These are phyloP conservation scores for Naganishia liquefaciens DNA, from an alignment of 1,284 basidiomycete species.

Conservation along the genomic window DNA sequence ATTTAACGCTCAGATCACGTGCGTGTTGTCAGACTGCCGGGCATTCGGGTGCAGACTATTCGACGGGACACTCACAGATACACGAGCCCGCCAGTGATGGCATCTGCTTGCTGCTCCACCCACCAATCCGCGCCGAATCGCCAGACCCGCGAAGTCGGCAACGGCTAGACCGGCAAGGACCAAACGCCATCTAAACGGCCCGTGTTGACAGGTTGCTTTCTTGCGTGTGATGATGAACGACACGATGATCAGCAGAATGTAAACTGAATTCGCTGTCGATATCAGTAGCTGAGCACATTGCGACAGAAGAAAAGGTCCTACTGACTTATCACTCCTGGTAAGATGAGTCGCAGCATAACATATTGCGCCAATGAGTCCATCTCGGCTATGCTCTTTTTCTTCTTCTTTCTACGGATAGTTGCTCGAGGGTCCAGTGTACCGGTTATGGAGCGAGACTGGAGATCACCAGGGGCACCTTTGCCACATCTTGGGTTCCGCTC, in stretches of 20 bases:
- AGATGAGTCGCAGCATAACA: not conserved
- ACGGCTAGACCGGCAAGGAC: not conserved
- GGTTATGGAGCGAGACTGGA: conserved; percentile 1
- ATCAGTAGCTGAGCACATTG: too few relatives aligned
- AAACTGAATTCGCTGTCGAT: not conserved
- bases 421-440: too few relatives aligned
- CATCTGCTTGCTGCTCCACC: not conserved
- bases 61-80: not conserved
- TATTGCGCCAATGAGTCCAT: not conserved
- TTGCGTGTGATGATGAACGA: not conserved
- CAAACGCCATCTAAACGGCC: not conserved
- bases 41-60: not conserved
- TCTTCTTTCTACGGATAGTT: not conserved
- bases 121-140: conserved; percentile 1
- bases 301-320: not conserved
- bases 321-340: not conserved
- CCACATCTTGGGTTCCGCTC: not conserved
- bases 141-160: not conserved
- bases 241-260: not conserved
- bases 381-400: not conserved
- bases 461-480: not conserved
- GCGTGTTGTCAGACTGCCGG: not conserved
- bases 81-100: not conserved
- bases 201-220: not conserved
- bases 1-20: not conserved